Base-by-base conservation (phyloP, 768 basidiomycete genomes). In the Suillus plorans region DNA sequence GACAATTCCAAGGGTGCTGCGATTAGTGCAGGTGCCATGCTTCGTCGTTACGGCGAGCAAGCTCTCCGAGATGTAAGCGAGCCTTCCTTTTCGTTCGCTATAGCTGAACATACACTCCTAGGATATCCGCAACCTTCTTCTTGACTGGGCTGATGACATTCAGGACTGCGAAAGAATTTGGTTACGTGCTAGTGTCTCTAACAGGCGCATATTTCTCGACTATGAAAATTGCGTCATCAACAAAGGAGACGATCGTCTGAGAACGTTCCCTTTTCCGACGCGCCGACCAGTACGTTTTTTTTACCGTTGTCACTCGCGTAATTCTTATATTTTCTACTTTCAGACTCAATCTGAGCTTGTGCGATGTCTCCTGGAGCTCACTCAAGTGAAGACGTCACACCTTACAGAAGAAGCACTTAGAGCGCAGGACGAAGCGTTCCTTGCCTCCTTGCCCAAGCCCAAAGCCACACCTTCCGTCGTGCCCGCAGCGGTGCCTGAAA, bases 231-330 rank as follows among this genome's bases (percentile, higher is more conserved):
- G 91, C 1, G 77, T 89, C 4, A 85, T 98, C 60, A 72, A 79
- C 36, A 95, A 94, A 79, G 85, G 87, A 37, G 97, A 99, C 67
- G 85, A 85, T 39, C 85, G 96, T 44, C 77, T 99, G 37, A 85
- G 95, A 52, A 92, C 89, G 0, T 99, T 97, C 76, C 95, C 96
- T 0, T 99, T 99, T 77, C 96, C 95, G 4, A 99, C 97, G 1
- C 89, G 96, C 47, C 85, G 97, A 69, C 97, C 97, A 16, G 95
- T 95, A 76, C 64, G 91, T 81, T n/a, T 59, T 22, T 44, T 63
- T n/a, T 60, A 22, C 25, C 61, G 3, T 47, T 42, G 36, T 60
- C 36, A 28, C 13, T 2, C 22, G 63, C 57, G 41, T 47, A 44
- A 9, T 22, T 20, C 18, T 5, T 42, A 59, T 50, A n/a, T 65